Evolutionary conservation across 2,329 filamentous ascomycete genomes (phyloP).

Genomic region (Ophiognomonia clavigignenti-juglandacearum): DNA sequence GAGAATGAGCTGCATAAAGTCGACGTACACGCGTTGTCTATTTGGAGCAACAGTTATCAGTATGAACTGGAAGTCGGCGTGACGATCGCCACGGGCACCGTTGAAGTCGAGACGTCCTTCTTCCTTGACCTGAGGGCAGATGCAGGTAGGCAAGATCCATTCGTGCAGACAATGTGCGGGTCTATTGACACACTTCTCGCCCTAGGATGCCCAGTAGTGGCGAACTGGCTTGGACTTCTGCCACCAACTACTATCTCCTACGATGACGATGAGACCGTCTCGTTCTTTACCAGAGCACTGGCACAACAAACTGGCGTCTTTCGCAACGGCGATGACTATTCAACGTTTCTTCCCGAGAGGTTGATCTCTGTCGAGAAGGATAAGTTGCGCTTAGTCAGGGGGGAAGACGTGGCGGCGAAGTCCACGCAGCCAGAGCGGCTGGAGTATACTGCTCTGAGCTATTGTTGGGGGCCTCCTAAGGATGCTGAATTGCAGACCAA

Average conservation of each 20-base stretch:
- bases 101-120: too few species aligned
- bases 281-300: not conserved
- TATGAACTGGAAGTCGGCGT: too few species aligned
- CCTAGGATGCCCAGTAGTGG: not conserved
- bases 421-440: not conserved
- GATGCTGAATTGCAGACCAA: not conserved
- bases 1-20: too few species aligned
- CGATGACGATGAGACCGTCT: not conserved
- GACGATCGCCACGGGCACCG: too few species aligned
- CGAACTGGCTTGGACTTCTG: not conserved
- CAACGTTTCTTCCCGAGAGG: not conserved
- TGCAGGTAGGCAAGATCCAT: too few species aligned
- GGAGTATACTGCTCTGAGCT: not conserved
- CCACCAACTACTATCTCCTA: not conserved
- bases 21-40: too few species aligned
- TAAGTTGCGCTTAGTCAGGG: not conserved
- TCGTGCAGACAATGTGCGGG: too few species aligned
- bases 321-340: not conserved
- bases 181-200: too few species aligned
- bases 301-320: not conserved
- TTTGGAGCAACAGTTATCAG: too few species aligned
- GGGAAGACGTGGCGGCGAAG: not conserved
- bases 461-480: conserved; percentile 1
- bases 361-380: not conserved
- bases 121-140: too few species aligned